A percentile compares a stretch with the other conserved stretches of the same genome.
Conservation (phyloP, 768 basidiomycete species). For the Phlegmacium glaucopus region DNA sequence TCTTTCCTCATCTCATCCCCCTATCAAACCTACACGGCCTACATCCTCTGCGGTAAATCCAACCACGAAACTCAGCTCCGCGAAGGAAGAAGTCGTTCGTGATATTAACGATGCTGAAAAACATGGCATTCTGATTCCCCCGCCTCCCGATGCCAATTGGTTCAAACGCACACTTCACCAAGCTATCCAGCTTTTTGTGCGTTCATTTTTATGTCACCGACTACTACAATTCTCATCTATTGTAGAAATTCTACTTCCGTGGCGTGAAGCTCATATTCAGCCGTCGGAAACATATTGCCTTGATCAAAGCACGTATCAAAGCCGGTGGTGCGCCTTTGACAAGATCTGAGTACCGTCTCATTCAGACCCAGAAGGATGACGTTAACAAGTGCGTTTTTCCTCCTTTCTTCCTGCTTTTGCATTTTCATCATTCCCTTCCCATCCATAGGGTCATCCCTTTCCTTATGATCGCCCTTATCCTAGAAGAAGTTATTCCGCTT, state of each 20-base stretch:
- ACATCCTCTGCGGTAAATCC: conserved; percentile 4
- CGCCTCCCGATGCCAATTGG: conserved; percentile 59
- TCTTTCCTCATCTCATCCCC: conserved; percentile 16
- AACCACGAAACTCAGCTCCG: conserved; percentile 22
- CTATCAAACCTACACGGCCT: conserved; percentile 17
- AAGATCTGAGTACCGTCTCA: conserved; percentile 66
- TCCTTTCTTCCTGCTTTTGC: neutral
- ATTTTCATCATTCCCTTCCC: conserved; percentile 8
- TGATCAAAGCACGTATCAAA: conserved; percentile 53
- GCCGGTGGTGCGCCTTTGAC: conserved; percentile 61
- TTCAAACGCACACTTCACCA: conserved; percentile 49
- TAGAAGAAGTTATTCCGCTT: conserved; percentile 82
- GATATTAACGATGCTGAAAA: conserved; percentile 64
- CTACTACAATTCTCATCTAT: neutral
- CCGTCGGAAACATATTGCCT: conserved; percentile 51
- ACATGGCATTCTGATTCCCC: conserved; percentile 66
- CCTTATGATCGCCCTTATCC: conserved; percentile 63
- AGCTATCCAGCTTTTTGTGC: conserved; percentile 42
- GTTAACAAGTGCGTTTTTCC: conserved; percentile 55
- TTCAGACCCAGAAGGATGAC: conserved; percentile 64
- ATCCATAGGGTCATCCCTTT: conserved; percentile 70
- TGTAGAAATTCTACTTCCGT: conserved; percentile 79
- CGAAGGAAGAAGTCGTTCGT: conserved; percentile 52
- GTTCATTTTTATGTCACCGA: conserved; percentile 13
- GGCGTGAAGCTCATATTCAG: conserved; percentile 71